Conservation (phyloP, 148 eudicot species). For the Silene latifolia region DNA sequence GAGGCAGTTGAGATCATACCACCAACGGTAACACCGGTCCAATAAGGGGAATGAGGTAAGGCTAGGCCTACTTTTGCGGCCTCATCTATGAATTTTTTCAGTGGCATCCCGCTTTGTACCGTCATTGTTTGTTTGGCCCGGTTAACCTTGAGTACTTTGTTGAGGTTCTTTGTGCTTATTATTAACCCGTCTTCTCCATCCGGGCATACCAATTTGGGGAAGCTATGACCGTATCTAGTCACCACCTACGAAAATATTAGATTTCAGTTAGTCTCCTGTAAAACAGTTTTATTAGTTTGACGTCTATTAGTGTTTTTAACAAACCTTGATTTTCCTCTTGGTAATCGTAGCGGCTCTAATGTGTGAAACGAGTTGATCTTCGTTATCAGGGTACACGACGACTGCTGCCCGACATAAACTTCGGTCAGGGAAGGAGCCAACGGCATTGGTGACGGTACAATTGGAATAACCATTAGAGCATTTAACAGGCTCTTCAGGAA, state of each 20-base stretch:
- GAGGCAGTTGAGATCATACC: constrained; percentile 29
- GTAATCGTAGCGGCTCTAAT: constrained; percentile 22
- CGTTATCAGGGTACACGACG: constrained; percentile 20
- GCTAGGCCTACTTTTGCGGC: constrained; percentile 22
- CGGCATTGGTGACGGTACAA: constrained; percentile 27
- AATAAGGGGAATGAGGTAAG: constrained; percentile 22
- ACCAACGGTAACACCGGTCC: constrained; percentile 27
- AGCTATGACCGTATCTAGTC: constrained; percentile 29
- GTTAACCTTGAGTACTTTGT: constrained; percentile 11
- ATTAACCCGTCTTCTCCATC: constrained; percentile 27
- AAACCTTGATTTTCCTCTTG: constrained; percentile 27
- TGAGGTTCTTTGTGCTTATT: constrained; percentile 30
- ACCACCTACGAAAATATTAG: constrained; percentile 12
- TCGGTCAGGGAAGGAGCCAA: constrained; percentile 29
- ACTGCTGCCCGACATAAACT: constrained; percentile 19
- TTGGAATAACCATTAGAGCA: constrained; percentile 23
- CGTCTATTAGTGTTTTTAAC: neutral
- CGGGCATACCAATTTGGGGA: constrained; percentile 27
- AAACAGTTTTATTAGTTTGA: too few relatives aligned
- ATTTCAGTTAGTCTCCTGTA: too few relatives aligned
- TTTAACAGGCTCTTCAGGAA: constrained; percentile 33
- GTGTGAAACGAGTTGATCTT: constrained; percentile 20
- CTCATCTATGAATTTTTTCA: constrained; percentile 24
- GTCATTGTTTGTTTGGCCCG: constrained; percentile 4
- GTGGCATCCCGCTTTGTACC: constrained; percentile 27